Base-by-base conservation (phyloP, 2,329 filamentous ascomycete genomes). In the Fusarium palustre region DNA sequence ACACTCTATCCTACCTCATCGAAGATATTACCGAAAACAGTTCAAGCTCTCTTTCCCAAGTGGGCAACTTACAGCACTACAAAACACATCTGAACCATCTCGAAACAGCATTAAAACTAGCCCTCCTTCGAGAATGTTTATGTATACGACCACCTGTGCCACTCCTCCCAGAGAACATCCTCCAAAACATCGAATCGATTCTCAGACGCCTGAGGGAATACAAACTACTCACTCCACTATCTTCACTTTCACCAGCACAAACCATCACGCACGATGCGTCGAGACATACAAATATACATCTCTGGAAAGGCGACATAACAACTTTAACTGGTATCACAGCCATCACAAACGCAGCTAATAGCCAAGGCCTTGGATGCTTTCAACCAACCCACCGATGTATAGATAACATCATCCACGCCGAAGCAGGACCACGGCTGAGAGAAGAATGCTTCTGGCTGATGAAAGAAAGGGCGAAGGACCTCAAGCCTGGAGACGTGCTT, bases 231-330 rank as follows among this genome's bases (percentile, higher is more conserved):
- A 70, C 68, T 0, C 20, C 55, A 2, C 13, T 55, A 0, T 36
- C 43, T 1, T 69, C 62, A 0, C 30, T 74, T 1, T 30, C 38
- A 0, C 50, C 66, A 4, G 36, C 39, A 0, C 54, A 13, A 1
- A 43, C 15, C 1, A 20, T 65, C 0, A 34, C 39, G 0, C 50
- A 52, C 2, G n/a, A 12, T 1, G 18, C 34, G 0, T 11, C 8
- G 6, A 12, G 7, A 3, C 28, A 33, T 5, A 64, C 55, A 1
- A 65, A 52, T 0, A 7, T 74, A 8, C 36, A 24, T 11, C 56
- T 66, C 0, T 74, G 72, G 72, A 65, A 48, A 56, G 72, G 72
- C 3, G 72, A 74, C 11, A 74, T 74, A 7, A 74, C 72, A 0
- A 66, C 70, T 0, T 36, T 74, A 0, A 54, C 60, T 0, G 53